Evolutionary conservation across 352 stramenopile species (phyloP).

Genomic region (Blastocystis sp.): DNA sequence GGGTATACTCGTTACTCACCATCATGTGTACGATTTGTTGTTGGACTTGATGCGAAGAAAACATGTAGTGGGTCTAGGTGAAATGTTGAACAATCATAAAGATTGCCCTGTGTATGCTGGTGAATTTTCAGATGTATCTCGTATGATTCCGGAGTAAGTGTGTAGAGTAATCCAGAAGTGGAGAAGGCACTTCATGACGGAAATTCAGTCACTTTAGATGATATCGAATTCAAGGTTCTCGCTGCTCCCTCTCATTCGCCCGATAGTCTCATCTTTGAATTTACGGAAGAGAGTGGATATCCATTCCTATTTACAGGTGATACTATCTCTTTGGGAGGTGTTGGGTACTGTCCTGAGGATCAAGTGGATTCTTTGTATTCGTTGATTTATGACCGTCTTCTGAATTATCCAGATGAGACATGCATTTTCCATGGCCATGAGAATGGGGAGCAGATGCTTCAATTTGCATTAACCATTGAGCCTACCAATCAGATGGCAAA

Average conservation of each 20-base stretch:
- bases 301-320: constrained; percentile 65
- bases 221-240: constrained; percentile 55
- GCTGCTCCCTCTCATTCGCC: constrained; percentile 43
- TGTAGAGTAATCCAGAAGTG: constrained; percentile 27
- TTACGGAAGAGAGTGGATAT: constrained; percentile 37
- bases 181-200: constrained; percentile 10
- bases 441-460: constrained; percentile 59
- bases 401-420: constrained; percentile 56
- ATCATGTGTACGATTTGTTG: background rate
- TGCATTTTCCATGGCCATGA: constrained; percentile 64
- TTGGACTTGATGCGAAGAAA: background rate
- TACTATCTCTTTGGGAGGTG: background rate
- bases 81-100: constrained; percentile 25
- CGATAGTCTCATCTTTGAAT: constrained; percentile 60
- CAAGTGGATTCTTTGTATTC: constrained; percentile 20
- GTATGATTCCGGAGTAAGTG: background rate
- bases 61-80: constrained; percentile 36
- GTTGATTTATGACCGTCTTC: constrained; percentile 53
- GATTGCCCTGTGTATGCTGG: constrained; percentile 20
- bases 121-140: background rate
- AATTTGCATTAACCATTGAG: constrained; percentile 33
- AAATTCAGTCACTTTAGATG: constrained; percentile 6
- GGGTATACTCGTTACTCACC: constrained; percentile 4
- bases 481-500: background rate
- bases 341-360: constrained; percentile 44